Percentiles rank a stretch among this genome's conserved stretches.
These are phyloP conservation scores for Podospora pseudocomata DNA, from an alignment of 495 filamentous ascomycete species.

Conservation along the genomic window DNA sequence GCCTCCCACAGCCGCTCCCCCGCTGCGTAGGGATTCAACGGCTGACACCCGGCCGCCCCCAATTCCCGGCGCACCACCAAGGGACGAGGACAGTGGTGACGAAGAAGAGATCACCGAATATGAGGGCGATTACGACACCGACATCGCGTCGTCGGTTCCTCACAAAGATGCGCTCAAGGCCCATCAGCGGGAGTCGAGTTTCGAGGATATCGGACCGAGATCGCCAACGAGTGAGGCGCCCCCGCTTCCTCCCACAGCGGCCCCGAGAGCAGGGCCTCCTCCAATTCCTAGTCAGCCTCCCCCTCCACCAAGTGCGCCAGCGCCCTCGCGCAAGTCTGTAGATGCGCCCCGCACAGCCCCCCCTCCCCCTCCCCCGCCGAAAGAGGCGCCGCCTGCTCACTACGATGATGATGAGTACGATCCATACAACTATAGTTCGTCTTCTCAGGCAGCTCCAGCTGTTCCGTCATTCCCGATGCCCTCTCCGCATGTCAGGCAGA, in stretches of 20 bases:
- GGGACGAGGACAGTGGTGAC: conserved; percentile 51
- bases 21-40: conserved; percentile 58
- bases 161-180: conserved; percentile 89
- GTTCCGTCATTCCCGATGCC: conserved; percentile 47
- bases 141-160: conserved; percentile 83
- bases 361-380: conserved; percentile 56
- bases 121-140: conserved; percentile 97
- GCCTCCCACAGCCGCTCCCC: conserved; percentile 57
- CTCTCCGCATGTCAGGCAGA: conserved; percentile 38
- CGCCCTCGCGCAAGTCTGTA: conserved; percentile 39
- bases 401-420: conserved; percentile 69
- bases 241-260: conserved; percentile 45
- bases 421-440: conserved; percentile 62
- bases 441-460: conserved; percentile 31
- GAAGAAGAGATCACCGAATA: conserved; percentile 87
- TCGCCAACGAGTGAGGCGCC: conserved; percentile 47
- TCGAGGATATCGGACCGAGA: conserved; percentile 49
- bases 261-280: conserved; percentile 48
- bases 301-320: conserved; percentile 39
- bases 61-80: conserved; percentile 29
- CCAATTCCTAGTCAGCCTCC: conserved; percentile 56
- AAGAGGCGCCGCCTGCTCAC: conserved; percentile 36
- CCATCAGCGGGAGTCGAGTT: conserved; percentile 72
- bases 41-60: conserved; percentile 42
- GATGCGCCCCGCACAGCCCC: conserved; percentile 59